A percentile compares a stretch with the other conserved stretches of the same genome.
phyloP scores from a whole-genome alignment of 352 stramenopile species.

The Phytophthora hybrid region DNA sequence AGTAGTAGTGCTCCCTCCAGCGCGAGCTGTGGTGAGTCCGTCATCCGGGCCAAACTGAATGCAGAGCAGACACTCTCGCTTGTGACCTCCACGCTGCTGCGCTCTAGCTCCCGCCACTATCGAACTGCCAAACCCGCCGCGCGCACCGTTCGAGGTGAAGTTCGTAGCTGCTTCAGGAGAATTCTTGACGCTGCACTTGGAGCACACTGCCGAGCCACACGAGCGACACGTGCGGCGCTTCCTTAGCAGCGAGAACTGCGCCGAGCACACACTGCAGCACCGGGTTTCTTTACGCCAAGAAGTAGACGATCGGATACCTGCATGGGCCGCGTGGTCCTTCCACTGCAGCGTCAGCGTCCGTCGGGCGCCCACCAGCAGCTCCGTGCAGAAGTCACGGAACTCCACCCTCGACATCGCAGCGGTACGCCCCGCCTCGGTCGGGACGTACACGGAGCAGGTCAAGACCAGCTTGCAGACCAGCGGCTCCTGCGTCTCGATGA shows the following conservation, averaged over 20 bases:
- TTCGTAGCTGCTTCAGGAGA: not conserved
- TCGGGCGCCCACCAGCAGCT: constrained; percentile 60
- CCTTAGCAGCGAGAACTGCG: constrained; percentile 66
- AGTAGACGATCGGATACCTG: constrained; percentile 27
- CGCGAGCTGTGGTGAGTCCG: constrained; percentile 5
- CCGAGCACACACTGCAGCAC: constrained; percentile 67
- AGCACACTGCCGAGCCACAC: constrained; percentile 65
- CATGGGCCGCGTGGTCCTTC: constrained; percentile 50
- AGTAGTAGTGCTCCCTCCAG: constrained; percentile 9
- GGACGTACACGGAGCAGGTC: constrained; percentile 67
- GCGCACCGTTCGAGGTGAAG: constrained; percentile 7
- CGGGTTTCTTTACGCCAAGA: constrained; percentile 45
- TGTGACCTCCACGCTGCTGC: constrained; percentile 23
- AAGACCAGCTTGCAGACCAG: constrained; percentile 76
- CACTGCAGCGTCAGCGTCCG: constrained; percentile 65
- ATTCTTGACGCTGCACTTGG: constrained; percentile 58
- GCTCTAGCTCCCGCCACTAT: constrained; percentile 18
- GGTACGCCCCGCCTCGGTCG: constrained; percentile 9
- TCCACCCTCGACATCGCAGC: constrained; percentile 40
- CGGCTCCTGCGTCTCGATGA: constrained; percentile 64
- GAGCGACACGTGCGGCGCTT: constrained; percentile 65
- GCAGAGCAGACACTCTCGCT: constrained; percentile 69
- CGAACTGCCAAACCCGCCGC: constrained; percentile 12
- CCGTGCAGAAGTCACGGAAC: constrained; percentile 72
- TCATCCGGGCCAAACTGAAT: constrained; percentile 57